Evolutionary conservation across 306 rosid species (phyloP), one percentile per base, ranked within the genome.

Genomic region (Trifolium repens): DNA sequence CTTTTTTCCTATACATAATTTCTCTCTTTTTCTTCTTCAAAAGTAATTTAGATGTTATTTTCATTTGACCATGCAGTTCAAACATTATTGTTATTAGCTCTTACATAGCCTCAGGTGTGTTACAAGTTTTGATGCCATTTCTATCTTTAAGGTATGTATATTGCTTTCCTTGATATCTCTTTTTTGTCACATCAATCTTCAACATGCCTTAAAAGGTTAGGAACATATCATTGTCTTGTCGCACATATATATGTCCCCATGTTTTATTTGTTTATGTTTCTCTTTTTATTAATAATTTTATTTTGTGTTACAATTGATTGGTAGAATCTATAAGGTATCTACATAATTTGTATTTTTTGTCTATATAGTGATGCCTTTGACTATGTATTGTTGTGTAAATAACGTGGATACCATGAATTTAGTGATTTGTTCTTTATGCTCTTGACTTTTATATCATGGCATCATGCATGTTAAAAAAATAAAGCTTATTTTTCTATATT

Each of bases 381-480:
- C 24, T 22, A 22, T 22, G 5, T 85, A 60, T 43, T 46, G 3
- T 35, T 77, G 22, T 61, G 9, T 80, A 77, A 69, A 61, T 67
- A 73, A 86, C 86, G 86, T 85, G 89, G 87, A 67, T 24, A 14
- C 80, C 87, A 74, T 87, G 35, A 65, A 49, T 58, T 80, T 73
- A 9, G 67, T 74, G 76, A 52, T 80, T 67, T 13, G 49, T 73
- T 76, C 67, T 76, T 74, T 35, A 57, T 76, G 59, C 37, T 47
- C 32, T 71, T 68, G 40, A 73, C 17, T 16, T 78, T 76, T 42
- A 40, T 76, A 52, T 54, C 71, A 70, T 62, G 62, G 71, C 62
- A 54, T 55, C 46, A 9, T 62, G 68, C 80, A 81, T 57, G 47
- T 49, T 66, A 46, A 73, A 71, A 30, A 81, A 35, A 35, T 34